Conservation (phyloP, 106 monocot genomes). For the Dioscorea zingiberensis region DNA sequence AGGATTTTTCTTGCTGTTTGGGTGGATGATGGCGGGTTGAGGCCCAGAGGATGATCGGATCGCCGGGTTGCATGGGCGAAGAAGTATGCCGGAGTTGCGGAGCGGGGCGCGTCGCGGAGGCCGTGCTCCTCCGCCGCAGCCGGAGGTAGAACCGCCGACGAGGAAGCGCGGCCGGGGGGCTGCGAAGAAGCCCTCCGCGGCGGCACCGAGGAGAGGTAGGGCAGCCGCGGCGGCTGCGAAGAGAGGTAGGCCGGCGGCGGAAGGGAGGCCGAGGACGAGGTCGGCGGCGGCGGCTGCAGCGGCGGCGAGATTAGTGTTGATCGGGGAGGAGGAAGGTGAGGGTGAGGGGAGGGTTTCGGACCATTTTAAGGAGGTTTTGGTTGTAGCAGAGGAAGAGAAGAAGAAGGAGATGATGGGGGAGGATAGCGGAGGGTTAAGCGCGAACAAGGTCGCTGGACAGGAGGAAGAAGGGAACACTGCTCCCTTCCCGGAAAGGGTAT, state of each 20-base stretch:
- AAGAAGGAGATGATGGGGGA: conserved; percentile 14
- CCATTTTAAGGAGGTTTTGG: conserved; percentile 21
- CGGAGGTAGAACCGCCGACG: conserved; percentile 13
- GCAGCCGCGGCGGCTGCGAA: conserved; percentile 3
- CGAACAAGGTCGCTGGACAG: conserved; percentile 14
- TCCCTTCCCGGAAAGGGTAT: conserved; percentile 30
- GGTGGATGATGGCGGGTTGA: background rate
- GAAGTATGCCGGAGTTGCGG: conserved; percentile 36
- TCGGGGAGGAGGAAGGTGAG: conserved; percentile 13
- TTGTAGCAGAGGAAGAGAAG: conserved; percentile 12
- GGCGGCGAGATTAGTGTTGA: background rate
- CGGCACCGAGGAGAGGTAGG: background rate
- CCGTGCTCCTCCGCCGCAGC: conserved; percentile 5
- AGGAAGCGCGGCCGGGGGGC: conserved; percentile 21
- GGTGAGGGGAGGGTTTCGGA: conserved; percentile 11
- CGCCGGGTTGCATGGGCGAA: conserved; percentile 31
- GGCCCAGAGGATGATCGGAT: conserved; percentile 15
- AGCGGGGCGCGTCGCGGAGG: conserved; percentile 31
- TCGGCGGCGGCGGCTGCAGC: conserved; percentile 10
- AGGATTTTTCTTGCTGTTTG: background rate
- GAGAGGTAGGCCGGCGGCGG: background rate
- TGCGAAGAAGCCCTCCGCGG: conserved; percentile 1
- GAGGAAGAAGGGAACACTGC: conserved; percentile 29
- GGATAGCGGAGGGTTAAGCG: conserved; percentile 31
- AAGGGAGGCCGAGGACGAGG: conserved; percentile 19